These are phyloP conservation scores for Ascodesmis nigricans DNA, from an alignment of 495 filamentous ascomycete genomes.

Conservation along the genomic window DNA sequence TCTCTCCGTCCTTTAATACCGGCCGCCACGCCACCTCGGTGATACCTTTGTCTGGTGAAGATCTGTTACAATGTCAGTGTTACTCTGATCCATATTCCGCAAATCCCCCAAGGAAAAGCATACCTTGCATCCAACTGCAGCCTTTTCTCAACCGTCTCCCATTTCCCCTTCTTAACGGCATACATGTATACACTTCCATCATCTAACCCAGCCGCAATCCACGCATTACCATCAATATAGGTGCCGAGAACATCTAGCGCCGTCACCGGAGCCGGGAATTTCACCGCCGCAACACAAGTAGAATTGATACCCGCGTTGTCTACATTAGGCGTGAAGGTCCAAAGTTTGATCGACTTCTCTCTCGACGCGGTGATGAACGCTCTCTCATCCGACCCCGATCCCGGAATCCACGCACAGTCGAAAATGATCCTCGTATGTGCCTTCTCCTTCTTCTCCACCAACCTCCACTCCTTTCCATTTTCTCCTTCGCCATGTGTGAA, in stretches of 20 bases:
- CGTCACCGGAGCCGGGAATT: conserved; percentile 41
- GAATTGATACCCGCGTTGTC: conserved; percentile 21
- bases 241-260: conserved; percentile 44
- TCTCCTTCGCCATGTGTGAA: conserved; percentile 31
- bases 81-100: conserved; percentile 1
- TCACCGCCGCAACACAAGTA: conserved; percentile 32
- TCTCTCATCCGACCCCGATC: conserved; percentile 11
- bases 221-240: conserved; percentile 24
- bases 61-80: conserved; percentile 24
- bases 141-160: conserved; percentile 27
- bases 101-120: conserved; percentile 5
- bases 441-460: conserved; percentile 46
- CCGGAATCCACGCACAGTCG: conserved; percentile 58
- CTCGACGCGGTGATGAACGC: conserved; percentile 72
- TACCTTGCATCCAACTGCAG: conserved; percentile 28
- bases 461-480: conserved; percentile 13
- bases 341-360: conserved; percentile 68
- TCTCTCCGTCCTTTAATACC: too few relatives aligned
- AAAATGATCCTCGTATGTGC: conserved; percentile 83
- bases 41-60: conserved; percentile 48
- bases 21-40: conserved; percentile 62
- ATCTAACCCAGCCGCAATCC: conserved; percentile 49
- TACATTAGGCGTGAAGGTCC: too few relatives aligned
- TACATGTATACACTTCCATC: conserved; percentile 31
- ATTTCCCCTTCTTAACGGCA: conserved; percentile 21